These are phyloP conservation scores for Tetracentron sinense DNA, from an alignment of 164 flowering plant genomes.

Conservation along the genomic window DNA sequence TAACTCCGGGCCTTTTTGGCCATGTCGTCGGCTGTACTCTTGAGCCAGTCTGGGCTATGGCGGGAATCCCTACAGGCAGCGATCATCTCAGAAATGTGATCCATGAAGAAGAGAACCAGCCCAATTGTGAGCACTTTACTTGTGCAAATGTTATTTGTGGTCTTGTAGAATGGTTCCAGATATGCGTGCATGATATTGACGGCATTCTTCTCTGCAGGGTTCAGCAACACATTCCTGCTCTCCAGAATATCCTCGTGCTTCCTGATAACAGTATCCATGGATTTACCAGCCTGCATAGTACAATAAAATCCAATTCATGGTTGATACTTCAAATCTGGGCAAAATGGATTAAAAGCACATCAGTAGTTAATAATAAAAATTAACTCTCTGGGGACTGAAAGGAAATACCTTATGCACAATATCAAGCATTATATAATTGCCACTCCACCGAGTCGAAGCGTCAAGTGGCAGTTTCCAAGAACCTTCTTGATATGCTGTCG, in stretches of 20 bases:
- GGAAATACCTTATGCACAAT: constrained; percentile 77
- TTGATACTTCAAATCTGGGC: background rate
- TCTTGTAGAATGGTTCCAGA: constrained; percentile 83
- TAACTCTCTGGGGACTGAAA: too few species aligned
- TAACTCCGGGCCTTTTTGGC: constrained; percentile 52
- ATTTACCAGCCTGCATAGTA: constrained; percentile 62
- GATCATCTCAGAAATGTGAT: constrained; percentile 77
- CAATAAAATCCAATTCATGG: constrained; percentile 2
- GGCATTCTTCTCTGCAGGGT: constrained; percentile 57
- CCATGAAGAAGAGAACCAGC: constrained; percentile 91
- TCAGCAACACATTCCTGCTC: constrained; percentile 46
- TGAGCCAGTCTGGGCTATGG: constrained; percentile 78
- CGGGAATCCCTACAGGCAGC: constrained; percentile 62
- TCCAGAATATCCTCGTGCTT: constrained; percentile 60
- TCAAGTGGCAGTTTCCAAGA: constrained; percentile 87
- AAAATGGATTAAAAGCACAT: background rate
- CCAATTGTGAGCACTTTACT: constrained; percentile 75
- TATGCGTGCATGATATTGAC: constrained; percentile 51
- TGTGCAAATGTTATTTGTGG: constrained; percentile 75
- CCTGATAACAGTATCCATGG: constrained; percentile 70
- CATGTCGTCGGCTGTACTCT: constrained; percentile 78
- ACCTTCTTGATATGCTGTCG: constrained; percentile 71
- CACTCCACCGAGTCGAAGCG: constrained; percentile 82
- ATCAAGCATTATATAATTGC: constrained; percentile 86
- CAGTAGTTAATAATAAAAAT: too few species aligned